Percentiles rank a stretch among this genome's conserved stretches.
Conservation (phyloP, 1,284 basidiomycete genomes). For the Austropuccinia psidii region DNA sequence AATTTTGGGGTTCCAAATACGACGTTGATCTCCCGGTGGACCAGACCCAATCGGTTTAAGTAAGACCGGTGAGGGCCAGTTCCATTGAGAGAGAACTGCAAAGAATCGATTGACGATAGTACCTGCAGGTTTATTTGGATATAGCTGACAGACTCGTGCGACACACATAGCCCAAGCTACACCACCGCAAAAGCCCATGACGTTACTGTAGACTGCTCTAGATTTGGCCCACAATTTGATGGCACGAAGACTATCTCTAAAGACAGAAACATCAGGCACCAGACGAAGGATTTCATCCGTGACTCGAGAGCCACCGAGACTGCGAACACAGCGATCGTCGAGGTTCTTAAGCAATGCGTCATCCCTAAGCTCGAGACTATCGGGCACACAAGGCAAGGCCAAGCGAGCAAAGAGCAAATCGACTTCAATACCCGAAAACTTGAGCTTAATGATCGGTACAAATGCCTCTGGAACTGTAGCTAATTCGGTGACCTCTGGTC, state of each 20-base stretch:
- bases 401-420: constrained; percentile 80
- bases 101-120: constrained; percentile 96
- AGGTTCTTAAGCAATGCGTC: constrained; percentile 85
- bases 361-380: constrained; percentile 79
- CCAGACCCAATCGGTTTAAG: constrained; percentile 95
- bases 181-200: constrained; percentile 94
- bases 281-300: constrained; percentile 92
- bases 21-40: constrained; percentile 67
- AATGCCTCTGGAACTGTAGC: constrained; percentile 91
- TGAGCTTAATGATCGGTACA: constrained; percentile 87
- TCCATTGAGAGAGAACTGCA: constrained; percentile 94
- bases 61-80: constrained; percentile 95
- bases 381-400: constrained; percentile 74
- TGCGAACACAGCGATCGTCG: constrained; percentile 89
- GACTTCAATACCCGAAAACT: constrained; percentile 83
- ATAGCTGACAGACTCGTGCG: constrained; percentile 96
- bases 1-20: constrained; percentile 96
- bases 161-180: constrained; percentile 99
- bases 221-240: constrained; percentile 98
- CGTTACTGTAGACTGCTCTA: constrained; percentile 95
- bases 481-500: constrained; percentile 80
- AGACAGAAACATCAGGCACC: constrained; percentile 88
- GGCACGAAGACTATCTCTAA: constrained; percentile 85
- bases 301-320: constrained; percentile 89
- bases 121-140: constrained; percentile 87